Evolutionary conservation across 2,329 filamentous ascomycete genomes (phyloP).

Genomic region (Pseudocercospora cruenta): DNA sequence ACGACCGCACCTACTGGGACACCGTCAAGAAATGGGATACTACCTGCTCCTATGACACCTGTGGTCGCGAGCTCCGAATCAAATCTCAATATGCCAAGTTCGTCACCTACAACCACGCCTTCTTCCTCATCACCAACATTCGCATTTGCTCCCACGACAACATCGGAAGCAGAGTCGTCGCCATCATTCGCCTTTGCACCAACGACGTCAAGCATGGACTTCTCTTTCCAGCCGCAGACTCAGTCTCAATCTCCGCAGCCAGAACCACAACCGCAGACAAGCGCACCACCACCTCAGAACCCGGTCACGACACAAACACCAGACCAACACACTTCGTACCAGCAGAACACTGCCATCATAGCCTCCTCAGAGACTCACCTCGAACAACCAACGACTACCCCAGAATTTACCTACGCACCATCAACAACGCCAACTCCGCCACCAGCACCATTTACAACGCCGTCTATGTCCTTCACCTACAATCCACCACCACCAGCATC

Average conservation of each 20-base stretch:
- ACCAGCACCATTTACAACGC: background rate
- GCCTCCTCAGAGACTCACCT: background rate
- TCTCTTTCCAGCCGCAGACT: conserved; percentile 6
- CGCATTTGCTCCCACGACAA: conserved; percentile 1
- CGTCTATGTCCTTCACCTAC: background rate
- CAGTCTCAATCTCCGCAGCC: background rate
- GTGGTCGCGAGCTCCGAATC: conserved; percentile 11
- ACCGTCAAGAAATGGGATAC: background rate
- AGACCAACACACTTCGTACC: background rate
- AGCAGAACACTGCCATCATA: background rate
- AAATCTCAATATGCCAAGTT: conserved; percentile 8
- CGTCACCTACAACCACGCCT: conserved; percentile 2
- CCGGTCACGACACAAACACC: background rate
- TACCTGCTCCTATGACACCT: conserved; percentile 3
- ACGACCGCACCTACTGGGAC: background rate
- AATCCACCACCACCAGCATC: background rate
- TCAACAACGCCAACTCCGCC: background rate
- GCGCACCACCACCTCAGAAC: background rate
- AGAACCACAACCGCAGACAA: background rate
- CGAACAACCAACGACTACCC: background rate
- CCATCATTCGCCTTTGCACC: conserved; percentile 6
- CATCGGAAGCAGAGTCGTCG: background rate
- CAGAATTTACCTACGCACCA: conserved; percentile 15
- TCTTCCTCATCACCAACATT: background rate
- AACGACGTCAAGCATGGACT: conserved; percentile 1